Base-by-base conservation (phyloP, 208 protist genomes). In the Wallacemonas collosoma region DNA sequence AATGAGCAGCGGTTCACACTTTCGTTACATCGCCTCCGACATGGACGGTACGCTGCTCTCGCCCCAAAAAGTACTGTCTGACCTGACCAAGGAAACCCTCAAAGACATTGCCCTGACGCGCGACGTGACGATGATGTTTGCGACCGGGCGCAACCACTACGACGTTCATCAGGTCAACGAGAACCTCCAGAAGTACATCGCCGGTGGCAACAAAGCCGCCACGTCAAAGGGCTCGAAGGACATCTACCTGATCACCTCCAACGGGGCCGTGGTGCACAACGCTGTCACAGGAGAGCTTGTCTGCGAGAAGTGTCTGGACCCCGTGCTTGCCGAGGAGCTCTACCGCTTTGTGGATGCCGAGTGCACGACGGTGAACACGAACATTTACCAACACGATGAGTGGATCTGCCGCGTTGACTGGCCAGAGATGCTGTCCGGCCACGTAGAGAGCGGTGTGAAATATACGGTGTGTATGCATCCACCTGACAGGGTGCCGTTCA, bases 1-100 rank as follows among this genome's bases (percentile, higher is more conserved):
- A 57, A 41, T 15, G 17, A 45, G 45, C 54, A 44, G 48, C 35
- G 11, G 47, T 0, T 12, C 61, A 9, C 65, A 56, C 8, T 83
- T 86, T 68, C 60, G 71, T 43, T 81, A 81, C 12, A 78, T 91
- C 9, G 71, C 80, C 50, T 77, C 83, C 44, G 86, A 91, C 51
- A 82, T 91, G 73, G 86, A 91, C 69, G 83, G 86, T 40, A 91
- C 86, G 47, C 54, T 88, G 43, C 67, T 91, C 26, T 77, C 71
- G 14, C 78, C 80, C 2, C 51, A 80, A 38, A 84, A 91, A 47
- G 11, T 64, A 17, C 53, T 88, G 11, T 83, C 73, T 36, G 57
- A 72, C 47, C 83, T 77, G 68, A 86, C 86, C 4, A 77, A 76
- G 44, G 71, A 86, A 26, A 86, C 81, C 1, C 79, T 93, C 15